Evolutionary conservation across 2,329 filamentous ascomycete species (phyloP).

Genomic region (Neofusicoccum parvum): DNA sequence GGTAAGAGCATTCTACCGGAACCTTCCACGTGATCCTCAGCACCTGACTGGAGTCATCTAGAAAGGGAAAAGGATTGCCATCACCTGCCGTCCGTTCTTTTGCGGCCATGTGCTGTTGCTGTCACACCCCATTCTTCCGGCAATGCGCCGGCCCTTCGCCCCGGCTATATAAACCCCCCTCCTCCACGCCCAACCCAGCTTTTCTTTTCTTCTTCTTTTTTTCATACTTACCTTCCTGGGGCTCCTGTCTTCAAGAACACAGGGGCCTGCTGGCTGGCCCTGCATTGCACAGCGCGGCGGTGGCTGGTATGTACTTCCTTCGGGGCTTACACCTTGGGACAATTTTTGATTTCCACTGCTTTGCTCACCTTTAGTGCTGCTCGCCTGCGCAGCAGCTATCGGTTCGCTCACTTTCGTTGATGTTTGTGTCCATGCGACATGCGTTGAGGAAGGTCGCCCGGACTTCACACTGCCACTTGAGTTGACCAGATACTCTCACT

Average conservation of each 20-base stretch:
- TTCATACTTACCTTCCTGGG: constrained; percentile 5
- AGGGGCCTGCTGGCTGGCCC: not conserved
- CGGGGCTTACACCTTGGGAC: constrained; percentile 4
- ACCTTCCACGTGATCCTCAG: too few species aligned
- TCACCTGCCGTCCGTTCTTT: too few species aligned
- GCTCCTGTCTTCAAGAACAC: not conserved
- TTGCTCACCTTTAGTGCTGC: not conserved
- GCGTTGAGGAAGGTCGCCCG: not conserved
- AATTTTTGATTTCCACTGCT: constrained; percentile 2
- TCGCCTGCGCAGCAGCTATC: not conserved
- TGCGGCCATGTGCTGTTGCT: too few species aligned
- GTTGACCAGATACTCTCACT: too few species aligned
- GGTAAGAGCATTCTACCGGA: too few species aligned
- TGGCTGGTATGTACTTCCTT: constrained; percentile 1
- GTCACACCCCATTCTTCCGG: too few species aligned
- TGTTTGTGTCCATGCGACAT: not conserved
- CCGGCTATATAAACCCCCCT: not conserved
- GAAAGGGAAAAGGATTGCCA: too few species aligned
- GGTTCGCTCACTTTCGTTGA: constrained; percentile 1
- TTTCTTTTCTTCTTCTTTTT: not conserved
- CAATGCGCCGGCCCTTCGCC: not conserved
- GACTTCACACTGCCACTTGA: too few species aligned
- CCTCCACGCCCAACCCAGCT: not conserved
- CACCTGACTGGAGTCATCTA: too few species aligned
- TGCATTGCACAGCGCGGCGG: constrained; percentile 3